A percentile compares a stretch with the other conserved stretches of the same genome.
phyloP scores from a whole-genome alignment of 176 grass and related monocot species.

The bread wheat (Triticum aestivum) region IWGSC_CS_RefSeq_v2.1 NC_057805.1:82691601-82692100 shows the following conservation, averaged over 20 bases:
- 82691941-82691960: not conserved
- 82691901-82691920: not conserved
- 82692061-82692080: not conserved
- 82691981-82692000: not conserved
- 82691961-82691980: not conserved
- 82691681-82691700: not conserved
- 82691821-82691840: not conserved
- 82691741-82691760: not conserved
- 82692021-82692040: not conserved
- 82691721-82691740: not conserved
- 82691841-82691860: not conserved
- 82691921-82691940: not conserved
- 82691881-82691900: not conserved
- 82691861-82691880: not conserved
- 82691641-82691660: not conserved
- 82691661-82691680: not conserved
- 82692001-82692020: not conserved
- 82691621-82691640: not conserved
- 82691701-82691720: not conserved
- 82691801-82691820: not conserved
- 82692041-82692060: not conserved
- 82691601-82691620: not conserved
- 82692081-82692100: not conserved
- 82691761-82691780: not conserved
- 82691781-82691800: not conserved